phyloP scores from a whole-genome alignment of 305 asterid genomes.

The Lippia alba region DNA sequence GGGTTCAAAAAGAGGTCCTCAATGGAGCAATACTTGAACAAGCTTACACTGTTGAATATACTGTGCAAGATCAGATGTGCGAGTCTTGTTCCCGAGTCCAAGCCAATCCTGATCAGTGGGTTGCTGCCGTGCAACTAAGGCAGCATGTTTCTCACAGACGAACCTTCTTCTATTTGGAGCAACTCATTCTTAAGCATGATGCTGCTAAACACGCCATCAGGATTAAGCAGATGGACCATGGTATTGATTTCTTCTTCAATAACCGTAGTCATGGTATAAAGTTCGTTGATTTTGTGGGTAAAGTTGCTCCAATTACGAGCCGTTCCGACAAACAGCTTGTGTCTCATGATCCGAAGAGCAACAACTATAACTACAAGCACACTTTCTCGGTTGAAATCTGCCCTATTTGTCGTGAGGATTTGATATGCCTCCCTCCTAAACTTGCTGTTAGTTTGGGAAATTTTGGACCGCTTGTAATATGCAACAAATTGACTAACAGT shows the following conservation, averaged over 20 bases:
- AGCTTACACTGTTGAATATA: slow-evolving; percentile 58
- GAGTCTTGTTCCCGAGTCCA: slow-evolving; percentile 68
- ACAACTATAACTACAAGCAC: slow-evolving; percentile 52
- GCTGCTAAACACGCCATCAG: slow-evolving; percentile 67
- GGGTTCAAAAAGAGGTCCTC: slow-evolving; percentile 65
- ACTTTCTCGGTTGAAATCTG: slow-evolving; percentile 67
- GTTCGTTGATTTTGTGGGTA: slow-evolving; percentile 70
- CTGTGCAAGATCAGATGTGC: slow-evolving; percentile 73
- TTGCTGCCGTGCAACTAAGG: slow-evolving; percentile 79
- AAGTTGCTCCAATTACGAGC: slow-evolving; percentile 57
- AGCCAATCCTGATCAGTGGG: slow-evolving; percentile 88
- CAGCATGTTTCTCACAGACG: slow-evolving; percentile 81
- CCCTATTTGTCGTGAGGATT: slow-evolving; percentile 77
- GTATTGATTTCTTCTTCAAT: slow-evolving; percentile 74
- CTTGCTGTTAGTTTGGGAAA: slow-evolving; percentile 54
- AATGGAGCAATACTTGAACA: slow-evolving; percentile 69
- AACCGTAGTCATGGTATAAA: slow-evolving; percentile 69
- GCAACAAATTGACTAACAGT: slow-evolving; percentile 61
- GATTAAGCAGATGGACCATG: slow-evolving; percentile 77
- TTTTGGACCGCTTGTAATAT: slow-evolving; percentile 71
- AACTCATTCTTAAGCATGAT: slow-evolving; percentile 63
- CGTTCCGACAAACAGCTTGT: slow-evolving; percentile 71
- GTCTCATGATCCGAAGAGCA: slow-evolving; percentile 70
- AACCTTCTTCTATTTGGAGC: slow-evolving; percentile 74
- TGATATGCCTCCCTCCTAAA: slow-evolving; percentile 69